Conservation (phyloP, 257 asterid genomes). For the Misopates orontium region DNA sequence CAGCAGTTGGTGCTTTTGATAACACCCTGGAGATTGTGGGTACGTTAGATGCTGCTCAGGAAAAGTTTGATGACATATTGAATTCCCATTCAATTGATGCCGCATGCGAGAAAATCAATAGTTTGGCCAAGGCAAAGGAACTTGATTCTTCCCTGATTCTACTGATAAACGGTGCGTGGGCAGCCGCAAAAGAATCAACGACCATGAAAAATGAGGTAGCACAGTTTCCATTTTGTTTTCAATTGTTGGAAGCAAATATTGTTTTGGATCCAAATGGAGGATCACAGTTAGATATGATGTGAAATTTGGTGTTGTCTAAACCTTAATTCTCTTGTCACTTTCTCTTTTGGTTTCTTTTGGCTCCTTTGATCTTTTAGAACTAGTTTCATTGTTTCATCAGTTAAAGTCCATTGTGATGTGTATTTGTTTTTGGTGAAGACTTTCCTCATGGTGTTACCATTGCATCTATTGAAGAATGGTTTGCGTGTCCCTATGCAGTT, state of each 20-base stretch:
- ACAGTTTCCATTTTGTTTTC: neutral
- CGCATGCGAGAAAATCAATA: constrained; percentile 87
- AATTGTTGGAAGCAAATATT: neutral
- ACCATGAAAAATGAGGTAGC: constrained; percentile 87
- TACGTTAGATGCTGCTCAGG: constrained; percentile 84
- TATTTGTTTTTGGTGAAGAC: too few species aligned
- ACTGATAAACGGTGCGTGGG: constrained; percentile 89
- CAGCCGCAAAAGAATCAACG: constrained; percentile 80
- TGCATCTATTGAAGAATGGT: neutral
- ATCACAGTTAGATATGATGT: neutral
- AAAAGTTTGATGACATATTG: constrained; percentile 81
- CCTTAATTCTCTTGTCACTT: neutral
- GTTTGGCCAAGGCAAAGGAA: constrained; percentile 81
- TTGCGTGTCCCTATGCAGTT: constrained; percentile 4
- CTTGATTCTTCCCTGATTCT: constrained; percentile 90
- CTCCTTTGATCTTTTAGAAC: neutral
- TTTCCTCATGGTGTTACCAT: neutral
- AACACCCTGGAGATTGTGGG: constrained; percentile 84
- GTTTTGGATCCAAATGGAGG: too few species aligned
- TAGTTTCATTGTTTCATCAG: neutral
- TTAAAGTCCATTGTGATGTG: too few species aligned
- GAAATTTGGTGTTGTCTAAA: neutral
- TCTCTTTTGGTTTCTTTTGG: neutral
- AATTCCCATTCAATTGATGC: constrained; percentile 71
- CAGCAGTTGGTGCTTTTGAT: constrained; percentile 92